phyloP scores from a whole-genome alignment of 2,329 filamentous ascomycete species.

The Sporothrix schenckii region DNA sequence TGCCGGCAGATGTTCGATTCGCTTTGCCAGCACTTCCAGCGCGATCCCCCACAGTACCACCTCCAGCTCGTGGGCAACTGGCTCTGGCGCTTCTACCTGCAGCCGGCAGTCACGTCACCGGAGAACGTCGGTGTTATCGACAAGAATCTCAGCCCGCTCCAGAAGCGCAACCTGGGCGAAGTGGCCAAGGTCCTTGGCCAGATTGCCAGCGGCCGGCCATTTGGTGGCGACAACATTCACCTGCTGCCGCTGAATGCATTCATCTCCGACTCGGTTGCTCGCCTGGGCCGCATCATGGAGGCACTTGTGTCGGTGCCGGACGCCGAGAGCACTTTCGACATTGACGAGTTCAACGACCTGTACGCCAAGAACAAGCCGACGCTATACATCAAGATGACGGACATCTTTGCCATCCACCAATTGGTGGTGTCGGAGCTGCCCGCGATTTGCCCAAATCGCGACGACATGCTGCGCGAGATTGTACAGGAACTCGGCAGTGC shows the following conservation, averaged over 20 bases:
- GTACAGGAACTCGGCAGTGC: conserved; percentile 92
- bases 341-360: conserved; percentile 97
- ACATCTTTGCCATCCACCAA: conserved; percentile 95
- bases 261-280: conserved; percentile 79
- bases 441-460: conserved; percentile 74
- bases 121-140: conserved; percentile 94
- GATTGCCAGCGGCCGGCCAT: conserved; percentile 82
- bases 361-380: conserved; percentile 96
- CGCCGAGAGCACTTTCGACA: conserved; percentile 90
- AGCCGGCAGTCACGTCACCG: conserved; percentile 83
- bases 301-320: conserved; percentile 81
- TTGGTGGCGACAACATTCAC: conserved; percentile 93
- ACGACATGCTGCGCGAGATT: conserved; percentile 88
- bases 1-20: conserved; percentile 82
- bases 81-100: conserved; percentile 92
- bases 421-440: conserved; percentile 79
- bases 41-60: conserved; percentile 74
- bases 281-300: conserved; percentile 73
- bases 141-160: conserved; percentile 81
- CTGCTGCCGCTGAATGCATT: conserved; percentile 93
- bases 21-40: conserved; percentile 74
- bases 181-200: conserved; percentile 91
- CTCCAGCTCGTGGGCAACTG: conserved; percentile 86
- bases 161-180: conserved; percentile 89
- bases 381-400: conserved; percentile 98